Evolutionary conservation across 2,329 filamentous ascomycete species (phyloP), one percentile per base, ranked within the genome.

Genomic region (Ilyonectria robusta): DNA sequence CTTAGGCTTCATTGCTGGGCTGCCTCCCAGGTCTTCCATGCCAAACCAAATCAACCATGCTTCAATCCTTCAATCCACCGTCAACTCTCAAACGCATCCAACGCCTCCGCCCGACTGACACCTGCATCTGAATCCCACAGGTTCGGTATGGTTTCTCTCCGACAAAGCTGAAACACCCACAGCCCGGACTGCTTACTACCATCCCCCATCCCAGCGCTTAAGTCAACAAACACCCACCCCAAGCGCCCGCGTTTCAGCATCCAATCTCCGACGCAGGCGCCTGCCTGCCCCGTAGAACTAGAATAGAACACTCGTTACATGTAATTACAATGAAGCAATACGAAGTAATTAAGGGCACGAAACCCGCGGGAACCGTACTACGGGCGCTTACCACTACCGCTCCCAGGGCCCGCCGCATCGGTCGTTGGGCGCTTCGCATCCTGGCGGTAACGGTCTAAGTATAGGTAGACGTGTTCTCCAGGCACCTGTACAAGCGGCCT

Each of bases 21-120:
- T 74, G 59, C 72, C 72, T 74, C 71, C 40, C 33, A 15, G 7
- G 31, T 35, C 46, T 44, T 35, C 42, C 17, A 46, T 56, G 26
- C 9, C 19, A 23, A 55, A 19, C 53, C 50, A 65, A 59, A 40
- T 53, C 48, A 33, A 47, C 59, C 56, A 53, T 37, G 17, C 33
- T 10, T 15, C 6, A 40, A 62, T 19, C 60, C 15, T 31, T 8
- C 17, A 21, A 26, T 21, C 35, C 59, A 29, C 44, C 4, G 21
- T 26, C 61, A 53, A 35, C 26, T 50, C 19, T 57, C 23, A 59
- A 47, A 59, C 17, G 23, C 11, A 15, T 29, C 6, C 7, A 26
- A 29, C 31, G 23, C 19, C n/a, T n/a, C 33, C 23, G 50, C 31
- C n/a, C n/a, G n/a, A 21, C 26, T 26, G 26, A 35, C 10, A 7